Evolutionary conservation across 148 eudicot species (phyloP).

Genomic region (Pouteria glomerata): DNA sequence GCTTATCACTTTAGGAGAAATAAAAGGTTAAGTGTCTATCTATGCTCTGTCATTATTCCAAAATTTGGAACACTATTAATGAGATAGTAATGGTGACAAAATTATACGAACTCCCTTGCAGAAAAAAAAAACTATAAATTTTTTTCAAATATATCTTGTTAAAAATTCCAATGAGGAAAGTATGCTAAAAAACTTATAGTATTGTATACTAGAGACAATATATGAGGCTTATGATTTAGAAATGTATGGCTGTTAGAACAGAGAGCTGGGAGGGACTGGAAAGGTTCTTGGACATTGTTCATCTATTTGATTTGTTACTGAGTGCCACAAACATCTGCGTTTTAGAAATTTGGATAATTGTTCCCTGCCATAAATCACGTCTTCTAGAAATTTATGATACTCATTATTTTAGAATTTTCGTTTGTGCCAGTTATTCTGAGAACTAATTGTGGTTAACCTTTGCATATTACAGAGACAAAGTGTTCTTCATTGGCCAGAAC

Average conservation of each 20-base stretch:
- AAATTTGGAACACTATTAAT: not conserved
- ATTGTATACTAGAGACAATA: too few species aligned
- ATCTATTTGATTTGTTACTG: not conserved
- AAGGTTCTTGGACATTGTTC: not conserved
- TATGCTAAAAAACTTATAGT: not conserved
- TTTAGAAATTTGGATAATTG: not conserved
- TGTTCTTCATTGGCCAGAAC: constrained; percentile 54
- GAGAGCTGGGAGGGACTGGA: not conserved
- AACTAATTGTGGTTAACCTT: not conserved
- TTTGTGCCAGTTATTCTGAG: not conserved
- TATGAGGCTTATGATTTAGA: too few species aligned
- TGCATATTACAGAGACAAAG: constrained; percentile 52
- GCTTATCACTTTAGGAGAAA: constrained; percentile 75
- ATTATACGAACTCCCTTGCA: not conserved
- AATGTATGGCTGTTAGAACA: not conserved
- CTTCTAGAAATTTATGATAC: not conserved
- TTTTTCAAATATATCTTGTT: not conserved
- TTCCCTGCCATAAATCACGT: not conserved
- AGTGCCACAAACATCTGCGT: not conserved
- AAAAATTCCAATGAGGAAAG: not conserved
- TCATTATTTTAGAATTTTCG: not conserved
- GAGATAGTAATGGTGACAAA: not conserved
- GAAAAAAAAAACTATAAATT: too few species aligned
- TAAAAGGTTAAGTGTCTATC: constrained; percentile 55
- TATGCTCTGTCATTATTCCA: not conserved